phyloP scores from a whole-genome alignment of 495 filamentous ascomycete species.

The Hypoxylon crocopeplum region DNA sequence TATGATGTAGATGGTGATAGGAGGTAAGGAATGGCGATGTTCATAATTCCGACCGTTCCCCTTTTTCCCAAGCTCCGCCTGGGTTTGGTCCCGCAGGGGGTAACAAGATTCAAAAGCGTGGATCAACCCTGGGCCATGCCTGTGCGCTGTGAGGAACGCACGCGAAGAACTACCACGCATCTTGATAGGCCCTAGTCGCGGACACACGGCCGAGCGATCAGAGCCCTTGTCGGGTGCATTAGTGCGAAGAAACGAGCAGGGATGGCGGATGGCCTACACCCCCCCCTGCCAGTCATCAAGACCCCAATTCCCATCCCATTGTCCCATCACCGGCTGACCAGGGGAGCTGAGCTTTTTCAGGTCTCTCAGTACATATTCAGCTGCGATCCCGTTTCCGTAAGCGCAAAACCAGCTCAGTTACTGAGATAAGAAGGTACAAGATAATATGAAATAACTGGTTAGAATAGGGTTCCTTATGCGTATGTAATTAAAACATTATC shows the following conservation, averaged over 20 bases:
- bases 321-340: slow-evolving; percentile 18
- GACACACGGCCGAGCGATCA: slow-evolving; percentile 40
- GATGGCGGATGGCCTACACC: slow-evolving; percentile 19
- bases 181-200: slow-evolving; percentile 30
- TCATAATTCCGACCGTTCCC: not conserved
- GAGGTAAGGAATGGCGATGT: too few species aligned
- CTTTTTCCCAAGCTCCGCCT: slow-evolving; percentile 12
- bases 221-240: slow-evolving; percentile 37
- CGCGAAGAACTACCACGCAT: slow-evolving; percentile 30
- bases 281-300: slow-evolving; percentile 28
- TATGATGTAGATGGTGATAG: too few species aligned
- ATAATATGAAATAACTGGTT: not conserved
- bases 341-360: slow-evolving; percentile 36
- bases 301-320: slow-evolving; percentile 23
- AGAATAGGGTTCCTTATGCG: not conserved
- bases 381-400: slow-evolving; percentile 28
- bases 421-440: slow-evolving; percentile 28
- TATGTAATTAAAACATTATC: not conserved
- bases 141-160: slow-evolving; percentile 22
- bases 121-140: slow-evolving; percentile 15
- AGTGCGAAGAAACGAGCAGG: slow-evolving; percentile 31
- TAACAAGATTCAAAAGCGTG: slow-evolving; percentile 27
- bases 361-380: slow-evolving; percentile 20
- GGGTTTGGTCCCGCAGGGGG: slow-evolving; percentile 21
- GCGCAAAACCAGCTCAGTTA: slow-evolving; percentile 19